These are phyloP conservation scores for Globisporangium megalacanthum DNA, from an alignment of 352 stramenopile genomes.

Conservation along the genomic window DNA sequence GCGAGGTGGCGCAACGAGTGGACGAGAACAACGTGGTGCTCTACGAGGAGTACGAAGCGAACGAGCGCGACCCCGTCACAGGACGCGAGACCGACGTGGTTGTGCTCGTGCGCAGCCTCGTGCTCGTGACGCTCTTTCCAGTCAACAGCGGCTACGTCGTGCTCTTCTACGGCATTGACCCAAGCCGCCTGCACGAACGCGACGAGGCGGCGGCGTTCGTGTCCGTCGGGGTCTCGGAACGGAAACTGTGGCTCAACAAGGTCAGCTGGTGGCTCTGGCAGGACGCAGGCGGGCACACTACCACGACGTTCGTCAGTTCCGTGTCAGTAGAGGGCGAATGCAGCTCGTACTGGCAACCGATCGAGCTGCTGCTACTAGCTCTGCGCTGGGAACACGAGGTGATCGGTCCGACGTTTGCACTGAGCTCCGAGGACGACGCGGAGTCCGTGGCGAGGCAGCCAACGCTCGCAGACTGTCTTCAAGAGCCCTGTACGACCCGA, in stretches of 20 bases:
- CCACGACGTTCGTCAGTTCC: conserved; percentile 15
- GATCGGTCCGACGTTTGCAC: conserved; percentile 8
- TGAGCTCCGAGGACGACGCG: conserved; percentile 6
- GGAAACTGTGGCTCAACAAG: conserved; percentile 17
- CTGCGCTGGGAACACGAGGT: conserved; percentile 16
- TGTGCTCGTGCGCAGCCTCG: conserved; percentile 20
- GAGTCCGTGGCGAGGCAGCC: not conserved
- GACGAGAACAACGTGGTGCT: conserved; percentile 32
- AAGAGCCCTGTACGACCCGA: not conserved
- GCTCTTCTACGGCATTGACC: conserved; percentile 33
- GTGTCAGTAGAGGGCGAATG: conserved; percentile 15
- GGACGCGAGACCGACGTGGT: conserved; percentile 16
- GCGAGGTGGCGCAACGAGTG: conserved; percentile 23
- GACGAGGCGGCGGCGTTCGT: conserved; percentile 17
- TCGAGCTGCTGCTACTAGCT: conserved; percentile 23
- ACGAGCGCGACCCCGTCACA: conserved; percentile 12
- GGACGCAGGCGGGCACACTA: conserved; percentile 12
- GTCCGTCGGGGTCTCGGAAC: conserved; percentile 15
- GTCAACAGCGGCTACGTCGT: conserved; percentile 27
- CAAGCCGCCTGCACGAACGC: conserved; percentile 13
- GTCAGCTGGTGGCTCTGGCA: conserved; percentile 25
- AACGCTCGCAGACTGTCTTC: not conserved
- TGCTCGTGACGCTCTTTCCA: conserved; percentile 33
- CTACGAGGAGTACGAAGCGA: conserved; percentile 29
- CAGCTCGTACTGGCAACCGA: conserved; percentile 16